These are phyloP conservation scores for Giardia muris DNA, from an alignment of 208 protist genomes.

Conservation along the genomic window DNA sequence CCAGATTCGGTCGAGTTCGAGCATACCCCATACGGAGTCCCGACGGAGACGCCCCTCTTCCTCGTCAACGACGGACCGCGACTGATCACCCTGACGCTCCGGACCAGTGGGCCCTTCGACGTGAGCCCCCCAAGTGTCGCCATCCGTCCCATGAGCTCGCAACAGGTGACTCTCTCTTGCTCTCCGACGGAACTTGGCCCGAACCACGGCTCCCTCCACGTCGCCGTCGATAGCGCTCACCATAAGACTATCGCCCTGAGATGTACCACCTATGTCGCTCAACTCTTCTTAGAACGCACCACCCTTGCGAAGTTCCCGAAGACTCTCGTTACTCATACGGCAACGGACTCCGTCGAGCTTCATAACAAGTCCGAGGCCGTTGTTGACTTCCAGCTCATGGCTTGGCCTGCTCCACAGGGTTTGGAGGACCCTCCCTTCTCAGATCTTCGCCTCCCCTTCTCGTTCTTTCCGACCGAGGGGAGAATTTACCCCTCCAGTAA, in stretches of 20 bases:
- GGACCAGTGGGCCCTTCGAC: background rate
- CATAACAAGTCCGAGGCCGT: background rate
- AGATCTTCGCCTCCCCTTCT: background rate
- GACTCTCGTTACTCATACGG: background rate
- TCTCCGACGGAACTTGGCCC: background rate
- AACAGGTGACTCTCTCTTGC: background rate
- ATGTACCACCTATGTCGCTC: background rate
- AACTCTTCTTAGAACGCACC: background rate
- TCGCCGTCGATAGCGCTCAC: background rate
- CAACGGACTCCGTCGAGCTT: background rate
- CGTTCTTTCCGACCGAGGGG: background rate
- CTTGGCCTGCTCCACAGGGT: background rate
- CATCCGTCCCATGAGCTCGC: background rate
- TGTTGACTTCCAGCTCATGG: background rate
- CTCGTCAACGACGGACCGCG: background rate
- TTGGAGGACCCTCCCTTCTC: background rate
- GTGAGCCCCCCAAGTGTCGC: background rate
- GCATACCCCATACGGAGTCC: background rate
- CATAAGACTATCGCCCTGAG: background rate
- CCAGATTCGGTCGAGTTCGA: background rate
- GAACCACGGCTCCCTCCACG: background rate
- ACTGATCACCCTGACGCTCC: background rate
- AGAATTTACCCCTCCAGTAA: background rate
- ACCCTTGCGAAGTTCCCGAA: background rate
- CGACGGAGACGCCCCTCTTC: background rate